phyloP scores from a whole-genome alignment of 306 rosid species.

The Geum urbanum region DNA sequence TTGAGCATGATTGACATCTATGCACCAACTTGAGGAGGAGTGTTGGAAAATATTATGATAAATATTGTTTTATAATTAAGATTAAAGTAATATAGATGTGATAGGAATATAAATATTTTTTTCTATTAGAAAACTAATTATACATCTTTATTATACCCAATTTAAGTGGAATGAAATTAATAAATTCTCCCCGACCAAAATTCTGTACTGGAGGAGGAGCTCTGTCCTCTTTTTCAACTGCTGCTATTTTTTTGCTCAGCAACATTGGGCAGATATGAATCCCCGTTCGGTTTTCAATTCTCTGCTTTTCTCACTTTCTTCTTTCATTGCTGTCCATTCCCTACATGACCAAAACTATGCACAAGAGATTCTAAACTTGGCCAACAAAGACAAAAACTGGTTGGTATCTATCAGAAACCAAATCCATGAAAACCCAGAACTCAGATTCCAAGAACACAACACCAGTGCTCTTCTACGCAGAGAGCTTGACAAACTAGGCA shows the following conservation, averaged over 20 bases:
- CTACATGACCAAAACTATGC: conserved; percentile 25
- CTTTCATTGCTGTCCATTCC: conserved; percentile 3
- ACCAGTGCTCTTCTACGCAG: conserved; percentile 64
- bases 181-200: too few relatives aligned
- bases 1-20: too few relatives aligned
- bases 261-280: conserved; percentile 6
- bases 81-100: too few relatives aligned
- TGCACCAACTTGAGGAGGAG: too few relatives aligned
- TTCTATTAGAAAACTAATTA: too few relatives aligned
- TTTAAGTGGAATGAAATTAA: too few relatives aligned
- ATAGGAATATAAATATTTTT: too few relatives aligned
- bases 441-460: conserved; percentile 54
- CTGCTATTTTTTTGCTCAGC: background rate
- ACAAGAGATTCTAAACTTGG: conserved; percentile 38
- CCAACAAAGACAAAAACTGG: conserved; percentile 52
- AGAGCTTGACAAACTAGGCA: conserved; percentile 49
- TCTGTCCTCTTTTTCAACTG: too few relatives aligned
- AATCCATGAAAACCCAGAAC: conserved; percentile 72
- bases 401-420: conserved; percentile 50
- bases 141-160: too few relatives aligned
- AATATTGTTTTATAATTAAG: too few relatives aligned
- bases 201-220: too few relatives aligned
- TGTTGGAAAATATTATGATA: too few relatives aligned
- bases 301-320: conserved; percentile 13
- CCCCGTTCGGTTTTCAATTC: conserved; percentile 19